phyloP scores from a whole-genome alignment of 352 stramenopile genomes.

The Elongisporangium undulatum region DNA sequence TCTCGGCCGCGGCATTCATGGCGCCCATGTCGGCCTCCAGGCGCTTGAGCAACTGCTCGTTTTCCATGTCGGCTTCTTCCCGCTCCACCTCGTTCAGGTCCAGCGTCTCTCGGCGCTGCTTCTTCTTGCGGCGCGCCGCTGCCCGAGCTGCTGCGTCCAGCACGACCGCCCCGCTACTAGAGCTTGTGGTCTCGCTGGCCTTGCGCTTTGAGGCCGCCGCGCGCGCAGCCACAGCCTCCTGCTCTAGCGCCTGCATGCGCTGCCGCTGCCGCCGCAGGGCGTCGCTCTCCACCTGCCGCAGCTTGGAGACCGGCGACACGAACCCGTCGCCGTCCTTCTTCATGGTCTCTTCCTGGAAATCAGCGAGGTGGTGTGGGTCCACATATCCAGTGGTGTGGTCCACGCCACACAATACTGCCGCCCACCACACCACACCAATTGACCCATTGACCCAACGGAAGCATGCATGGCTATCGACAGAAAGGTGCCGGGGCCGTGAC shows the following conservation, averaged over 20 bases:
- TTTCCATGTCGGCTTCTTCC: slow-evolving; percentile 8
- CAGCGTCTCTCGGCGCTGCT: not conserved
- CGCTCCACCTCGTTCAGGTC: not conserved
- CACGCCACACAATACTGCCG: not conserved
- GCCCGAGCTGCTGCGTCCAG: not conserved
- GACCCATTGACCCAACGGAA: not conserved
- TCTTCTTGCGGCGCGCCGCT: not conserved
- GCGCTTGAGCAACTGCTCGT: not conserved
- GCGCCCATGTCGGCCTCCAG: not conserved
- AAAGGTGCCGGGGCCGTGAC: slow-evolving; percentile 87
- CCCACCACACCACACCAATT: not conserved
- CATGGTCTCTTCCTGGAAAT: not conserved
- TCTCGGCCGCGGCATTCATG: not conserved
- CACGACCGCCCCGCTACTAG: slow-evolving; percentile 10
- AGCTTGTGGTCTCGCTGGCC: not conserved
- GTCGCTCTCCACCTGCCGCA: slow-evolving; percentile 1
- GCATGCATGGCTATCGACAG: slow-evolving; percentile 69
- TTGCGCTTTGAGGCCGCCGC: not conserved
- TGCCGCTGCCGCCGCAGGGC: not conserved
- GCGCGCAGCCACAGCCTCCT: slow-evolving; percentile 1
- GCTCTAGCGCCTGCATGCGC: not conserved
- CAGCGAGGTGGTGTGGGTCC: not conserved
- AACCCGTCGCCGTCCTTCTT: not conserved
- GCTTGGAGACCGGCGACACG: slow-evolving; percentile 5
- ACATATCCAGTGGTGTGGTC: not conserved